Evolutionary conservation across 129 eudicot species (phyloP), one percentile per base, ranked within the genome.

Genomic region (Heracleum sosnowskyi): DNA sequence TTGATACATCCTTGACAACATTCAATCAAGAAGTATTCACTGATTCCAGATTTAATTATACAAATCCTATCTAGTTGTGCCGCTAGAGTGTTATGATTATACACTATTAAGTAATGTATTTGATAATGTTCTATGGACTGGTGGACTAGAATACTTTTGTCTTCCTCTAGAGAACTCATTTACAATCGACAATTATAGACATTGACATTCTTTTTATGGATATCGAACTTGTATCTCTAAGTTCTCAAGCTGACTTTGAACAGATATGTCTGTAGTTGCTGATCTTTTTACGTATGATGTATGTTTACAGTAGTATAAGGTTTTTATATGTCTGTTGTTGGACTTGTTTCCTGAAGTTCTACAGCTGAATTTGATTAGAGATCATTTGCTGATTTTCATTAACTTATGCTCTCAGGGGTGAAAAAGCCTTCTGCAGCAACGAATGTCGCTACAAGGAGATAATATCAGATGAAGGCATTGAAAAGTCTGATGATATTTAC

Each of bases 401-500:
- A 42, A 74, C 77, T 26, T 80, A n/a, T 64, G 55, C 53, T 70
- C 77, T 22, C 89, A 91, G 97, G 86, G 97, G 95, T 57, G 95
- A 91, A 62, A 92, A 92, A 75, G 97, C 91, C 62, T 89, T 92
- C 79, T 92, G 97, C 76, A 89, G 95, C 85, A 89, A 86, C 74
- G 92, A 92, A 66, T 88, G 97, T 83, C 83, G 91, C 31, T 76
- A 71, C 82, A 79, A 83, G 62, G 85, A 85, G 82, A 88, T 87
- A 63, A 69, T 82, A 82, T 69, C 77, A 62, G 90, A 87, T 10
- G 88, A 84, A 70, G 87, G 80, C 70, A 76, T 45, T 22, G 89
- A 78, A 37, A 78, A 44, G 45, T 69, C 74, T n/a, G 81, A 86
- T 35, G 80, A 76, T 73, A 41, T 75, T 40, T 77, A 45, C 45